Percentiles rank a stretch among this genome's conserved stretches.
Conservation (phyloP, 2,329 filamentous ascomycete genomes). For the Trichophyton simii region DNA sequence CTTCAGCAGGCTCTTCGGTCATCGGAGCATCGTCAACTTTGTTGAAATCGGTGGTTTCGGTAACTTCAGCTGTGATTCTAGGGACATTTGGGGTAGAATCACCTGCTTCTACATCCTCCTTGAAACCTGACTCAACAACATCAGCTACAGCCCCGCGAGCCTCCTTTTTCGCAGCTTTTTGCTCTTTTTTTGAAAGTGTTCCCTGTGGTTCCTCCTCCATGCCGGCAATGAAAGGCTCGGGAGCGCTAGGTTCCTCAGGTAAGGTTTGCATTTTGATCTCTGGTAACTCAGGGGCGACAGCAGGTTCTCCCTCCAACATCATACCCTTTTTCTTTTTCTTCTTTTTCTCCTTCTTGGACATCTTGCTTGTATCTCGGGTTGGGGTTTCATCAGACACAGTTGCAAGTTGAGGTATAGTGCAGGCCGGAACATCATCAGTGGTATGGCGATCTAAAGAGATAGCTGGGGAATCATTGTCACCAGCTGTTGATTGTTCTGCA, state of each 20-base stretch:
- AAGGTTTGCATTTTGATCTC: neutral
- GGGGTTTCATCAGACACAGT: neutral
- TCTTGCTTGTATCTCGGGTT: neutral
- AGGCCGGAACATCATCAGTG: neutral
- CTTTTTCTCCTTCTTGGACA: neutral
- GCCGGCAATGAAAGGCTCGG: neutral
- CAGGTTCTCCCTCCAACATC: neutral
- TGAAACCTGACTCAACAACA: neutral
- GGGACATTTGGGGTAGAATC: neutral
- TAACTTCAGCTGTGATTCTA: neutral
- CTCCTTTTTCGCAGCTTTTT: neutral
- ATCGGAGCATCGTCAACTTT: neutral
- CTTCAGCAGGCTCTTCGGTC: neutral
- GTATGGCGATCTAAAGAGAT: neutral
- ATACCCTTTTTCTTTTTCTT: slow-evolving; percentile 5
- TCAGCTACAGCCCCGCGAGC: neutral
- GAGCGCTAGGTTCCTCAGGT: neutral
- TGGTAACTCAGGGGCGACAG: neutral
- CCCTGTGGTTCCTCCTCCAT: neutral
- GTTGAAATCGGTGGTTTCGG: too few relatives aligned
- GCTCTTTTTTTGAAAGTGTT: neutral
- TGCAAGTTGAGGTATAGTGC: neutral
- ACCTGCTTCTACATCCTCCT: neutral
- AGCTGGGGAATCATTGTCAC: neutral
- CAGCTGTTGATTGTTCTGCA: neutral